Evolutionary conservation across 164 flowering plant genomes (phyloP).

Genomic region (Dillenia turbinata): DNA sequence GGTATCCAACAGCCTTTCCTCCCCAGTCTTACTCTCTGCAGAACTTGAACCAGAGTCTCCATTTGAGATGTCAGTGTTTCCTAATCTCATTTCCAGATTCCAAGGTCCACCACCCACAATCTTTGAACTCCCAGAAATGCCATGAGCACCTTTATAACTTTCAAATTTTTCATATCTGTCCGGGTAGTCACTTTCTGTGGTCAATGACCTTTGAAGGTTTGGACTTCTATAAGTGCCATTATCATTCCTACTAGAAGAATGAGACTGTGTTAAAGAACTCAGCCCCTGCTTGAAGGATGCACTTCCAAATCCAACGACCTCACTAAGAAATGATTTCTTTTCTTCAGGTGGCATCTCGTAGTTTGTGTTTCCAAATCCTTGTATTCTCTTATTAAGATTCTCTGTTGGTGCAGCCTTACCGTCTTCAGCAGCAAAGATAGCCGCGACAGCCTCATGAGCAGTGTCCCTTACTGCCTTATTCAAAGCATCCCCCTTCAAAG

Average conservation of each 20-base stretch:
- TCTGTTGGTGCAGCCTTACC: slow-evolving; percentile 57
- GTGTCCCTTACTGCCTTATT: slow-evolving; percentile 92
- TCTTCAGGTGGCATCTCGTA: slow-evolving; percentile 69
- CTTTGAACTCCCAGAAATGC: slow-evolving; percentile 36
- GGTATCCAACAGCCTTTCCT: slow-evolving; percentile 84
- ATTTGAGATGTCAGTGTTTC: slow-evolving; percentile 29
- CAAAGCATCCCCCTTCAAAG: slow-evolving; percentile 87
- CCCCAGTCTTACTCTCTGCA: slow-evolving; percentile 57
- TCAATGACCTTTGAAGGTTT: slow-evolving; percentile 73
- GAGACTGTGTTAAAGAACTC: slow-evolving; percentile 57
- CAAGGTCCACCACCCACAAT: slow-evolving; percentile 49
- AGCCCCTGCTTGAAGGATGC: slow-evolving; percentile 85
- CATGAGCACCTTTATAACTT: slow-evolving; percentile 30
- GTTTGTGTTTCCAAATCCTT: slow-evolving; percentile 92
- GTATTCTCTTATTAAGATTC: slow-evolving; percentile 58
- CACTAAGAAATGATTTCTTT: slow-evolving; percentile 86
- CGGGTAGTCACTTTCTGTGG: slow-evolving; percentile 44
- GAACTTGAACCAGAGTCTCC: slow-evolving; percentile 43
- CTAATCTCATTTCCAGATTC: slow-evolving; percentile 47
- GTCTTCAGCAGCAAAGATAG: slow-evolving; percentile 74
- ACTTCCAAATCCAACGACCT: slow-evolving; percentile 92
- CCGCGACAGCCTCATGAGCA: slow-evolving; percentile 81
- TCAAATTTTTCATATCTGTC: slow-evolving; percentile 56
- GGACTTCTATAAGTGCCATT: slow-evolving; percentile 80
- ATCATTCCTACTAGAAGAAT: slow-evolving; percentile 57